Evolutionary conservation across 129 eudicot genomes (phyloP), one percentile per base, ranked within the genome.

Genomic region (Lactuca saligna): DNA sequence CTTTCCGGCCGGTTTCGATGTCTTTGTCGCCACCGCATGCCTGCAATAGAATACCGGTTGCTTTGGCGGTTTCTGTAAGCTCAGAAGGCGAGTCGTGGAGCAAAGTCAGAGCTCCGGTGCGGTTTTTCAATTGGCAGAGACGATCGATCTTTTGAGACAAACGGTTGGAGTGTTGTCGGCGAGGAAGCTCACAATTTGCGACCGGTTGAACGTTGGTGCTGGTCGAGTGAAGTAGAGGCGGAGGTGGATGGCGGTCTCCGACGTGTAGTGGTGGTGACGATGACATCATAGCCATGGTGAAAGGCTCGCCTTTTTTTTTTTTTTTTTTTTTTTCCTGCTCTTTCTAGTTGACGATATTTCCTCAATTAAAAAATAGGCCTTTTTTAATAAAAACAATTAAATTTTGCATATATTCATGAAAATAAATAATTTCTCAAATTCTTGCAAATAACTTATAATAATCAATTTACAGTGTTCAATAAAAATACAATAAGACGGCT

Each of bases 21-120:
- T 84, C 84, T 55, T 77, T 84, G 60, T 65, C 56, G 37, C 16
- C 32, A 42, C 73, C 81, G 79, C 85, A 80, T n/a, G 85, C 78
- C 17, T 84, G 83, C 17, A 84, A 57, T 32, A 78, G 67, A 14
- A 72, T 46, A 20, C 75, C 68, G 67, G 65, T 61, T 34, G 80
- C 80, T 54, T 70, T 63, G 6, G 76, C 61, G 33, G 46, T 29
- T 65, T 78, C 53, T 38, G 78, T 12, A 5, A 66, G 70, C 35
- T 65, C 65, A 58, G 50, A 44, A 38, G 63, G 44, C 31, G 61
- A 67, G 57, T 67, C 54, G 60, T 81, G 80, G 25, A 82, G 50
- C 32, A 73, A 46, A 44, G 8, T 57, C 14, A 72, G 56, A 61
- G 86, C 83, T 65, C 80, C 60, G 57, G 72, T 15, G 61, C 78